Evolutionary conservation across 2,329 filamentous ascomycete genomes (phyloP), one percentile per base, ranked within the genome.

Genomic region (Fusarium torulosum): DNA sequence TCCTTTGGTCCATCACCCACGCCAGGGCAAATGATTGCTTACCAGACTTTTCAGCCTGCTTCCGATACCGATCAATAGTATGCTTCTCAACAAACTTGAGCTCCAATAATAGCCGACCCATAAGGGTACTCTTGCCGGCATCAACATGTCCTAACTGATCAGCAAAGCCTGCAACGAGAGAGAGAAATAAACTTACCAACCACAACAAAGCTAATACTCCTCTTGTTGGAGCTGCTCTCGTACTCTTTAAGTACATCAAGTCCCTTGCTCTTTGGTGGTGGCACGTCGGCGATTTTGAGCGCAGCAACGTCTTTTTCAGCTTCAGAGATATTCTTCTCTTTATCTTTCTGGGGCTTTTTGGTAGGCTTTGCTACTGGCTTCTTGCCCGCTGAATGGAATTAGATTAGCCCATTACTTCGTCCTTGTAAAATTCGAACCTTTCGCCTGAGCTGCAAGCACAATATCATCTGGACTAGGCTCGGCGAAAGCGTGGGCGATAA

Each of bases 1-100:
- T 88, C 20, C 93, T 90, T 77, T 97, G 92, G 76, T 99, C 96
- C 79, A 99, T 87, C 4, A 99, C 93, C 96, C 96, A 99, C 2
- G 96, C 96, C 21, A 99, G 85, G 14, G 95, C 95, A 79, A 99
- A 99, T 0, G 96, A 98, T 3, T 92, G 90, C 78, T 99, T 99
- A 7, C 96, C 96, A 38, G 97, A 91, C 61, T 90, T 93, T 72
- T 97, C 91, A 1, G 96, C 95, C 79, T 97, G 94, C 77, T 91
- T 91, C 20, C 90, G 88, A 72, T 96, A 94, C 76, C 91, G 95
- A 57, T 97, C 93, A 62, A 99, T 86, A 0, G 94, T 95, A 61
- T 94, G 86, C 75, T 97, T 89, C 70, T 97, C 92, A 8, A 99
- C 89, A 25, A 94, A 91, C 61, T 94, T 91, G 40, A 97, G 86